phyloP scores from a whole-genome alignment of 768 basidiomycete species.

The Pisolithus sp. region DNA sequence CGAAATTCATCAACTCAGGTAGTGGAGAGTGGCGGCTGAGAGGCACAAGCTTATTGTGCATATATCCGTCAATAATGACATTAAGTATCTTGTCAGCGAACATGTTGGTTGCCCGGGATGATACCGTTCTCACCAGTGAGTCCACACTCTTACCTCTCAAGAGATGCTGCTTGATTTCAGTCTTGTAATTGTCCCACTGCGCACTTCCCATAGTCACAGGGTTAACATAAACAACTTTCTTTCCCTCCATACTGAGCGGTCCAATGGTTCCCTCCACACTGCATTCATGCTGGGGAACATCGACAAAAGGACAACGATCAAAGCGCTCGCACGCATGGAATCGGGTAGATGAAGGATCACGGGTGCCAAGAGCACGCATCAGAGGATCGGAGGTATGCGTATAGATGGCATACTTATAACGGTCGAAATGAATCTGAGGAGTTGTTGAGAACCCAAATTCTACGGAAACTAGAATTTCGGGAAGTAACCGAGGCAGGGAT shows the following conservation, averaged over 20 bases:
- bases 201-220: constrained; percentile 65
- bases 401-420: constrained; percentile 77
- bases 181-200: constrained; percentile 46
- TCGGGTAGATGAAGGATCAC: constrained; percentile 55
- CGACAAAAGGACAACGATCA: constrained; percentile 61
- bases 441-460: neutral
- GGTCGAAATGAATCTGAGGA: constrained; percentile 78
- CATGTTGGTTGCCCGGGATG: neutral
- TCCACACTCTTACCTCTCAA: constrained; percentile 42
- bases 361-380: constrained; percentile 52
- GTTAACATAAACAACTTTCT: constrained; percentile 76
- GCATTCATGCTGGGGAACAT: constrained; percentile 28
- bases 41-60: constrained; percentile 60
- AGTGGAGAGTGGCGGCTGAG: constrained; percentile 83
- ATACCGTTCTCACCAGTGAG: constrained; percentile 47
- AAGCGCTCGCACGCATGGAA: constrained; percentile 95
- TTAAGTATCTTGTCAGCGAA: neutral
- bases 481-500: no score
- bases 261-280: constrained; percentile 3
- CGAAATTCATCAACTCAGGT: constrained; percentile 78
- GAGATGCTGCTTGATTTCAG: constrained; percentile 37
- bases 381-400: constrained; percentile 51
- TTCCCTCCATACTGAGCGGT: constrained; percentile 38
- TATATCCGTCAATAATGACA: neutral
- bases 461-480: neutral